Evolutionary conservation across 495 filamentous ascomycete genomes (phyloP), one percentile per base, ranked within the genome.

Genomic region (Glutinoglossum americanum): DNA sequence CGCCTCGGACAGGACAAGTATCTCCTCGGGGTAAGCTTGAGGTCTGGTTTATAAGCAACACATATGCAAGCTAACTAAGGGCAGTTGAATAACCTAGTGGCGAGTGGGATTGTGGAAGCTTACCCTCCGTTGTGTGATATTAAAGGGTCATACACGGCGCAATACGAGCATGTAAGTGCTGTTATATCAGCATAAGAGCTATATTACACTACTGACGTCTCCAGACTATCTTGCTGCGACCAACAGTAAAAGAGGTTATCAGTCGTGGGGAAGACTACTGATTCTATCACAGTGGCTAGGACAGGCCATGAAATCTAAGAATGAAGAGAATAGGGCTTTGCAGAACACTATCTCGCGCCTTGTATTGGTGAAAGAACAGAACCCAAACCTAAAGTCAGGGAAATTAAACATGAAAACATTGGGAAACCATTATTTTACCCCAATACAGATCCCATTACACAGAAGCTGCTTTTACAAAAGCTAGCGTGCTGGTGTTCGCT

Each of bases 131-230:
- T 96, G 49, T 80, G 81, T 59, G 89, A 96, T 73, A 80, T 87
- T 71, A 94, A 94, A 79, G 89, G 89, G 57, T 90, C 85, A 23
- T 96, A 92, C 67, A 94, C 89, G 21, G 89, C 89, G 60, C 89
- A 96, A 70, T 94, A 75, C 64, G 89, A 96, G 76, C 89, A 96
- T 75, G 87, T 92, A 72, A 76, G 84, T 71, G 25, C 68, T 35
- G 44, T 60, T 28, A 56, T 10, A 5, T 53, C 55, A 21, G 13
- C n/a, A 15, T 2, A 23, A 15, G 30, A n/a, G 13, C 26, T 30
- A 17, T 57, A 6, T 4, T 25, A 6, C 44, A 53, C 41, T 51
- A 71, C 67, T 62, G 49, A 37, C 21, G 32, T n/a, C 26, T 53
- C 7, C 62, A 93, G 86, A 95, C 89, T 15, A 84, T 95, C 62